Base-by-base conservation (phyloP, 129 eudicot species). In the Logfia minima region DNA sequence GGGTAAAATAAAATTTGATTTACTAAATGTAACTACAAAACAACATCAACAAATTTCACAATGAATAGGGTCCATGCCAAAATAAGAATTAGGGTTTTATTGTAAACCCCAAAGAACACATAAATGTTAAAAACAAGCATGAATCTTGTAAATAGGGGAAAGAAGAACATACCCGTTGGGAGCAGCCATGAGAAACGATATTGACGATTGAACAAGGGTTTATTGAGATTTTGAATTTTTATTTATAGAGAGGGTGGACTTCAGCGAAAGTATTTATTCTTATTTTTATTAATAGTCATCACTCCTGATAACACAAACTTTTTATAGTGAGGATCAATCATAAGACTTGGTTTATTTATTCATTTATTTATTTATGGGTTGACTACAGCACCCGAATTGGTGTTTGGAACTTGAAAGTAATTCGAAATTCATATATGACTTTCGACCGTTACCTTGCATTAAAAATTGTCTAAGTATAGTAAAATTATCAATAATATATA, bases 21-120 rank as follows among this genome's bases (percentile, higher is more conserved):
- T 35, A 34, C 74, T 74, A 64, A 73, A 65, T 52, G 67, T 72
- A 73, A 74, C 48, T 64, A 72, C 74, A 72, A 79, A 64, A 79
- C 78, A 72, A 79, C 59, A 71, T 79, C 59, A 52, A 18, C 58
- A 21, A 66, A 16, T 53, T 66, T 28, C 52, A 65, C 51, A 55
- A 59, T 18, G 28, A 62, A 72, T 24, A 55, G 35, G 56, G 19
- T 37, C 8, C 29, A 79, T 34, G 35, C 74, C 74, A 60, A 17
- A 69, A 69, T n/a, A 70, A 70, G 48, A 70, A 70, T 3, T 73
- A 66, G 68, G 70, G 82, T 71, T 76, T 79, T 61, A 24, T 18
- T 16, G 43, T 75, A 75, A 75, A 75, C 70, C 79, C n/a, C 21
- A 64, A 16, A 13, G 11, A 64, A 29, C 29, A 64, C 19, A 29